Evolutionary conservation across 306 rosid species (phyloP).

Genomic region (Rubus idaeus): DNA sequence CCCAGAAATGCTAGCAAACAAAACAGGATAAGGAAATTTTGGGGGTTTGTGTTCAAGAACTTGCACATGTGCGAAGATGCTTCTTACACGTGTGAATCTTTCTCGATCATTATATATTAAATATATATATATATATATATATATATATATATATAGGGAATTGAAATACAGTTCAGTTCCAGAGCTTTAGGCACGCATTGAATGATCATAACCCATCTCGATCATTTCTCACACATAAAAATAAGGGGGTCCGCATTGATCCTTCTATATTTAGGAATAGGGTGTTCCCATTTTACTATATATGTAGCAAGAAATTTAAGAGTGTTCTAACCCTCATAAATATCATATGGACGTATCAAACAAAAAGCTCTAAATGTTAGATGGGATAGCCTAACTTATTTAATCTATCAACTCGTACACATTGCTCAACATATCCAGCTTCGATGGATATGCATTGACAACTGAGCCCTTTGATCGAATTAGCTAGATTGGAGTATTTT

Average conservation of each 20-base stretch:
- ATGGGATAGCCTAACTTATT: conserved; percentile 1
- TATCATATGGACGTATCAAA: background rate
- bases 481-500: background rate
- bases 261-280: background rate
- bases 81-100: background rate
- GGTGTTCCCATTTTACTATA: background rate
- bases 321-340: conserved; percentile 13
- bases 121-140: too few relatives aligned
- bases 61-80: conserved; percentile 9
- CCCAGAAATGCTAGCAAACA: conserved; percentile 1
- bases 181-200: background rate
- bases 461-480: background rate
- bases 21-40: background rate
- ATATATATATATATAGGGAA: conserved; percentile 5
- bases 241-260: background rate
- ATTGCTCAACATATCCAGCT: background rate
- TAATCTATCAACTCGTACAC: conserved; percentile 2
- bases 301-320: conserved; percentile 17
- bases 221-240: background rate
- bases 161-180: conserved; percentile 3
- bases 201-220: background rate
- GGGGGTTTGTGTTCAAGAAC: conserved; percentile 3
- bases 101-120: background rate
- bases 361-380: background rate
- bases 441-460: background rate